Conservation (phyloP, 169 alveolate genomes). For the Eimeria maxima region DNA sequence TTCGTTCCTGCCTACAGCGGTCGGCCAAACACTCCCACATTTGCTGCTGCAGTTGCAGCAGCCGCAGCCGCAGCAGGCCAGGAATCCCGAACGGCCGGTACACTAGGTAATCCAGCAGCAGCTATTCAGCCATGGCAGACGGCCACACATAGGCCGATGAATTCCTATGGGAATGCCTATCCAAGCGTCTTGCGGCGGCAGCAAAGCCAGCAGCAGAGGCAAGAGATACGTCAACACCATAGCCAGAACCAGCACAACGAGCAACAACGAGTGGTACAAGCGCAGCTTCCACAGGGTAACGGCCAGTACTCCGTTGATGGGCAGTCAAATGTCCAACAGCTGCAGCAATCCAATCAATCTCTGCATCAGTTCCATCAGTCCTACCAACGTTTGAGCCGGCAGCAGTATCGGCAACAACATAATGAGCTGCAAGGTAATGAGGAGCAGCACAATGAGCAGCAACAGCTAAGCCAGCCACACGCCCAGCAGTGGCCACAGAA, state of each 20-base stretch:
- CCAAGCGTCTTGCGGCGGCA: not conserved
- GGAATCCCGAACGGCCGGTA: not conserved
- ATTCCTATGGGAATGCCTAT: not conserved
- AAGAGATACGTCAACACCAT: not conserved
- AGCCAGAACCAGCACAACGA: not conserved
- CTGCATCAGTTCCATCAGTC: not conserved
- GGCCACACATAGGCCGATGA: not conserved
- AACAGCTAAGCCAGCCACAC: not conserved
- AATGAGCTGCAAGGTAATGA: not conserved
- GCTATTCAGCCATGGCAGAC: not conserved
- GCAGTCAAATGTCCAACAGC: not conserved
- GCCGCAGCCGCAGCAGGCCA: conserved; percentile 52
- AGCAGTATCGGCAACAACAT: not conserved
- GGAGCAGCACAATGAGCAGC: conserved; percentile 14
- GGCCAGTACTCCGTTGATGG: not conserved
- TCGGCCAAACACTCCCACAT: not conserved
- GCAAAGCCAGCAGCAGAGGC: not conserved
- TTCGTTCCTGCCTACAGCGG: conserved; percentile 31
- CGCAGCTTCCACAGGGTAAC: not conserved
- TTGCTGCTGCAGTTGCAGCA: conserved; percentile 19
- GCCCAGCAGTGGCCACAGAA: not conserved
- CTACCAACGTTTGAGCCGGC: not conserved
- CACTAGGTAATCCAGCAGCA: not conserved
- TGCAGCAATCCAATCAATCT: not conserved
- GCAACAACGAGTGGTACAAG: not conserved